These are phyloP conservation scores for Senna siamea DNA, from an alignment of 306 rosid species.

Conservation along the genomic window DNA sequence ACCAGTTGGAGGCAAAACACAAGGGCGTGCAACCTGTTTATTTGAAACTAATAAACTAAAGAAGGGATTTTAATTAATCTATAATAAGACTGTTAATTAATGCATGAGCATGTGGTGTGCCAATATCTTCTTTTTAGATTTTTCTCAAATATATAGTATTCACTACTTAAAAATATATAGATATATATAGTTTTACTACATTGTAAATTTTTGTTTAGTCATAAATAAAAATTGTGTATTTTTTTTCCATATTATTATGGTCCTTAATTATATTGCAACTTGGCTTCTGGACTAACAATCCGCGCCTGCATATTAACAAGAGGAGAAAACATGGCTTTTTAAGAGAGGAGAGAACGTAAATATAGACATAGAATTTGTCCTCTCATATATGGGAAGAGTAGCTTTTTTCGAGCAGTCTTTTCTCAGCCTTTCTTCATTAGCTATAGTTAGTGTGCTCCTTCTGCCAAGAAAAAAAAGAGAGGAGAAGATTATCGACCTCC, in stretches of 20 bases:
- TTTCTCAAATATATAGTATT: neutral
- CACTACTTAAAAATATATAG: neutral
- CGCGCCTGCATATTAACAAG: neutral
- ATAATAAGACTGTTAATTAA: neutral
- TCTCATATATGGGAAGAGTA: too few species aligned
- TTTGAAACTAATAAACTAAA: constrained; percentile 40
- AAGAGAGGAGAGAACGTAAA: too few species aligned
- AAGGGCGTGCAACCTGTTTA: constrained; percentile 12
- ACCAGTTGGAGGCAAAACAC: constrained; percentile 31
- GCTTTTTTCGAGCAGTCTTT: too few species aligned
- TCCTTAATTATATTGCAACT: too few species aligned
- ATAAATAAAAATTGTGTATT: constrained; percentile 8
- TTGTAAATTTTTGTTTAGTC: constrained; percentile 37
- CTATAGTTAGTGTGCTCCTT: too few species aligned
- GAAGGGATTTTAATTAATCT: constrained; percentile 45
- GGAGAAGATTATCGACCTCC: too few species aligned
- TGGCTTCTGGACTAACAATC: neutral
- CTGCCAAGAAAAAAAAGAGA: too few species aligned
- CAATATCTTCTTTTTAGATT: neutral
- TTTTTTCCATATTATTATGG: neutral
- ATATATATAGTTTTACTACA: constrained; percentile 11
- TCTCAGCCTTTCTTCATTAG: too few species aligned
- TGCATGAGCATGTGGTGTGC: neutral
- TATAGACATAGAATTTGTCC: too few species aligned
- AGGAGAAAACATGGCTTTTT: neutral